phyloP scores from a whole-genome alignment of 192 early-diverging fungal genomes.

The Bifiguratus adelaidae region DNA sequence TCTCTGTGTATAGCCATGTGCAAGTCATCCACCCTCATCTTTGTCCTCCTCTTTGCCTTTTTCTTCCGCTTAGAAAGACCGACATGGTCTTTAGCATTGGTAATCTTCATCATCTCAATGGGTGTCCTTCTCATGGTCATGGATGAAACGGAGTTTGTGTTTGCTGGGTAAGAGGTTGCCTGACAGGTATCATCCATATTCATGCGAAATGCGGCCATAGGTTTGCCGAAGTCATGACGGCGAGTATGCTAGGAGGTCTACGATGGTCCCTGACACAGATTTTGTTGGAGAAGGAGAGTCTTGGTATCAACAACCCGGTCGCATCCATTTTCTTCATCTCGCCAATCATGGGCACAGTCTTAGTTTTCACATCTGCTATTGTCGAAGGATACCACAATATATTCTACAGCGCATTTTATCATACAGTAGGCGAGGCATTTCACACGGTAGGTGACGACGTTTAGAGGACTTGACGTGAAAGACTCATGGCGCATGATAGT shows the following conservation, averaged over 20 bases:
- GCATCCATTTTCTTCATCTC: slow-evolving; percentile 77
- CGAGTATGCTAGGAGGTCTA: slow-evolving; percentile 76
- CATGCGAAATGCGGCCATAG: too few species aligned
- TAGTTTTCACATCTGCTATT: slow-evolving; percentile 50
- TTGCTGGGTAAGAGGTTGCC: slow-evolving; percentile 43
- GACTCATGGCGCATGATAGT: not conserved
- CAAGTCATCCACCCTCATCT: slow-evolving; percentile 64
- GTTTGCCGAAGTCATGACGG: slow-evolving; percentile 66
- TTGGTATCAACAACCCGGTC: slow-evolving; percentile 82
- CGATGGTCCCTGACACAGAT: slow-evolving; percentile 88
- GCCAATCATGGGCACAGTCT: slow-evolving; percentile 62
- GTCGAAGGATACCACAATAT: slow-evolving; percentile 50
- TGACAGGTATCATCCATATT: not conserved
- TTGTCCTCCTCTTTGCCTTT: slow-evolving; percentile 87
- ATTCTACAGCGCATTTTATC: slow-evolving; percentile 40
- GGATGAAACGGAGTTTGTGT: slow-evolving; percentile 71
- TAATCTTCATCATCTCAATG: slow-evolving; percentile 68
- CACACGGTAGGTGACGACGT: slow-evolving; percentile 15
- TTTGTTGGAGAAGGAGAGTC: slow-evolving; percentile 56
- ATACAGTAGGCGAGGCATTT: slow-evolving; percentile 15
- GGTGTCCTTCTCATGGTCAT: slow-evolving; percentile 87
- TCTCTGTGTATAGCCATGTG: slow-evolving; percentile 45
- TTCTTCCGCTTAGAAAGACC: slow-evolving; percentile 76
- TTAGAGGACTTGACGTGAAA: not conserved
- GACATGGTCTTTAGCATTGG: slow-evolving; percentile 52